Evolutionary conservation across 306 rosid genomes (phyloP).

Genomic region (Lathyrus sativus): DNA sequence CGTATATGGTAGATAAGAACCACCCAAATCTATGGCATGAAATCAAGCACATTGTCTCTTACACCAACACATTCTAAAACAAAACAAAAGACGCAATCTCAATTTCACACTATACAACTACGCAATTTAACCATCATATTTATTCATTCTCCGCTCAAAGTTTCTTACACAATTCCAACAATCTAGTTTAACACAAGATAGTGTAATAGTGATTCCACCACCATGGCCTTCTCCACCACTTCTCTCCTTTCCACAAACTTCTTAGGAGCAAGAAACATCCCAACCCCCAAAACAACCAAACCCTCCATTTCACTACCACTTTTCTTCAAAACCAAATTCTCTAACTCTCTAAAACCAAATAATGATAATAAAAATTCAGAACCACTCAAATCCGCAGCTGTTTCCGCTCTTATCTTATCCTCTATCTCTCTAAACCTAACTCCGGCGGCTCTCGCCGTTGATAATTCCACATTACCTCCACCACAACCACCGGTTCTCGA

Average conservation of each 20-base stretch:
- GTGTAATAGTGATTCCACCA: not conserved
- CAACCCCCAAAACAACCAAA: constrained; percentile 75
- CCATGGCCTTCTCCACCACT: constrained; percentile 71
- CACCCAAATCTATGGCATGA: constrained; percentile 47
- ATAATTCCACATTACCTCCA: constrained; percentile 49
- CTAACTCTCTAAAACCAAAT: constrained; percentile 38
- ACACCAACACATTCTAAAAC: not conserved
- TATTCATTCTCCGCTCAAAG: not conserved
- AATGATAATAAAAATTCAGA: constrained; percentile 34
- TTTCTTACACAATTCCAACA: not conserved
- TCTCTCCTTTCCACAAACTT: constrained; percentile 67
- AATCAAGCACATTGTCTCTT: constrained; percentile 27
- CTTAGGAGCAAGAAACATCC: constrained; percentile 58
- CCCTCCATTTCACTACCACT: constrained; percentile 35
- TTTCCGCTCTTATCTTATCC: constrained; percentile 69
- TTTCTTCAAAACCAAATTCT: constrained; percentile 39
- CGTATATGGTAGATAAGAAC: constrained; percentile 44
- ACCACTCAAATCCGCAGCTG: constrained; percentile 51
- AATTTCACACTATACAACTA: not conserved
- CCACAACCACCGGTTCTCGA: constrained; percentile 55
- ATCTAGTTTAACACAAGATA: not conserved
- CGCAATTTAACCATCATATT: not conserved
- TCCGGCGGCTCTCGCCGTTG: constrained; percentile 67
- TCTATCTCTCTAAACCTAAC: constrained; percentile 35
- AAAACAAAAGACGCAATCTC: not conserved